Conservation (phyloP, 345 rosid genomes). For the Arabis alpina region DNA sequence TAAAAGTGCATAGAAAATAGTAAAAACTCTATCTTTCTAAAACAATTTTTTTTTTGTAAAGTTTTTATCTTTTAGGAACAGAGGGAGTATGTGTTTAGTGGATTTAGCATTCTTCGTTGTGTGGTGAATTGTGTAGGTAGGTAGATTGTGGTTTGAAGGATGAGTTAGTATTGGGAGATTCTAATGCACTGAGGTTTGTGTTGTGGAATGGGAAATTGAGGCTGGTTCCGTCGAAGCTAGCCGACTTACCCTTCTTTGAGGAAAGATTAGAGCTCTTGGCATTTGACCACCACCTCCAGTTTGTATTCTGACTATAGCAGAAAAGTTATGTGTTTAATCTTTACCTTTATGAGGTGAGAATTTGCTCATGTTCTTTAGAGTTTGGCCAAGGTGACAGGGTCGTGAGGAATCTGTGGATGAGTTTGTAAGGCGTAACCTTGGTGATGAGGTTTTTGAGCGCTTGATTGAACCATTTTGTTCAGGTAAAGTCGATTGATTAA, state of each 20-base stretch:
- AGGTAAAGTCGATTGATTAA: conserved; percentile 50
- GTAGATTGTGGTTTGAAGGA: conserved; percentile 81
- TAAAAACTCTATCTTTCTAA: too few species aligned
- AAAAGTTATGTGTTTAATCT: conserved; percentile 5
- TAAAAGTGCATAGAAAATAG: too few species aligned
- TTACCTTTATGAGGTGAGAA: conserved; percentile 1
- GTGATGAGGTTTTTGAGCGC: conserved; percentile 55
- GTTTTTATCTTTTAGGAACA: too few species aligned
- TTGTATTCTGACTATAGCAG: conserved; percentile 44
- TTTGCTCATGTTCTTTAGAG: neutral
- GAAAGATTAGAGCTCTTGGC: conserved; percentile 80
- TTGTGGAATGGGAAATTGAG: conserved; percentile 80
- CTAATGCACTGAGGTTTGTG: conserved; percentile 77
- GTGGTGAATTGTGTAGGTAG: conserved; percentile 45
- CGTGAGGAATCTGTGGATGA: neutral
- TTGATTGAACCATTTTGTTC: conserved; percentile 91
- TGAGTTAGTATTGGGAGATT: conserved; percentile 83
- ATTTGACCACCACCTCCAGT: conserved; percentile 83
- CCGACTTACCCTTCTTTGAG: conserved; percentile 73
- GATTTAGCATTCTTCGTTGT: conserved; percentile 14
- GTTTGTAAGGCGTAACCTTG: too few species aligned
- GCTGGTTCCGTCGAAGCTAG: conserved; percentile 76
- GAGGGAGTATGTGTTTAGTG: too few species aligned
- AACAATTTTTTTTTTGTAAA: too few species aligned
- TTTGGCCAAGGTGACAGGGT: too few species aligned